Evolutionary conservation across 805 yeast species (phyloP), one percentile per base, ranked within the genome.

Genomic region (Schizosaccharomyces lindneri): DNA sequence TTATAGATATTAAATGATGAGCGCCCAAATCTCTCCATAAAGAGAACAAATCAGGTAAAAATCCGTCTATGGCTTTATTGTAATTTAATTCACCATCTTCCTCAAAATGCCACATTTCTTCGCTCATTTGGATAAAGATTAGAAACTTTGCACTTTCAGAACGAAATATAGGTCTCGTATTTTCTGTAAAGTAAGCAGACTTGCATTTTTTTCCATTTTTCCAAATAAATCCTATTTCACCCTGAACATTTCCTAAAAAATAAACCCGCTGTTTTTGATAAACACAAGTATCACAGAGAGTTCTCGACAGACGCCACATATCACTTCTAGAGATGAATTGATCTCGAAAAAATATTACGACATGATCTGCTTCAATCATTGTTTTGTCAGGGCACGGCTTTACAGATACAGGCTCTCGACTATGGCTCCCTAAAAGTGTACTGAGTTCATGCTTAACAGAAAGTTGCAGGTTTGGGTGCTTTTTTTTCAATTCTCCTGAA

Each of bases 71-170:
- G 66, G 93, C 80, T 71, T 88, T 87, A 70, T 89, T 90, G 70
- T 90, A 90, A 79, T 87, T 80, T 62, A 89, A 85, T 68, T 90
- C 97, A 1, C 98, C 98, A 65, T 85, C 85, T 68, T 89, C 96
- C 71, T 93, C 97, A 71, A 93, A 93, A 70, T 88, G 87, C 94
- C 97, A 93, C 97, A 93, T 93, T 68, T 93, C 99, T 48, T 84
- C 79, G 0, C 97, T 85, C 64, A 89, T 81, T 69, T 93, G 98
- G 61, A 93, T 81, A 64, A 93, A 75, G 60, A 89, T 85, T 17
- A 87, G 79, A 62, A 90, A 73, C 62, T 85, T 80, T 1, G 97
- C 94, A 51, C 95, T 83, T 67, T 90, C 97, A 1, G 97, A 87
- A 59, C 99, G 77, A 70, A 85, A 90, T 0, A 88, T 86, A 36